Percentiles rank a stretch among this genome's conserved stretches.
Evolutionary conservation across 2,329 filamentous ascomycete genomes (phyloP).

Genomic region (Chaetomiaceae sp.): DNA sequence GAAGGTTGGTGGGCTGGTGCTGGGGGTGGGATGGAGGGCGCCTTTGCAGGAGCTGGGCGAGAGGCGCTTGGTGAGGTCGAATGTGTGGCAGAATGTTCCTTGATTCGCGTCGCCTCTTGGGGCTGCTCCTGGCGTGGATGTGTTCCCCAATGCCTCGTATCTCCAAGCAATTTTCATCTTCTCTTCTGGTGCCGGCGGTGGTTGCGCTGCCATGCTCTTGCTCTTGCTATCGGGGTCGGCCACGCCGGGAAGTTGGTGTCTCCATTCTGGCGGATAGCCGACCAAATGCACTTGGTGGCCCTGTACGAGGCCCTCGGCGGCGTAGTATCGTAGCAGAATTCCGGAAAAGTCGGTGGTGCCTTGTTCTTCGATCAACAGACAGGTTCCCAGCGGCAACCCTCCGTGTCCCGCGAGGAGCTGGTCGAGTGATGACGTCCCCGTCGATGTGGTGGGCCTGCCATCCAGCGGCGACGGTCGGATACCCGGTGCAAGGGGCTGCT

Average conservation of each 20-base stretch:
- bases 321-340: slow-evolving; percentile 79
- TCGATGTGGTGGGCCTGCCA: slow-evolving; percentile 83
- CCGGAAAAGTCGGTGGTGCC: slow-evolving; percentile 94
- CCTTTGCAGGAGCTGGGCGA: slow-evolving; percentile 45
- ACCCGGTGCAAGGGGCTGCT: slow-evolving; percentile 40
- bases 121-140: slow-evolving; percentile 23
- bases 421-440: slow-evolving; percentile 82
- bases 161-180: slow-evolving; percentile 99
- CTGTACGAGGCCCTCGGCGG: slow-evolving; percentile 87
- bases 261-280: slow-evolving; percentile 75
- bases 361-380: slow-evolving; percentile 76
- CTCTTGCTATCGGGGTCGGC: slow-evolving; percentile 40
- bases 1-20: slow-evolving; percentile 39
- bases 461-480: slow-evolving; percentile 84
- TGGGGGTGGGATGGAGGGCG: slow-evolving; percentile 46
- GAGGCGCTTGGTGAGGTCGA: slow-evolving; percentile 65
- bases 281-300: slow-evolving; percentile 85
- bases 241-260: slow-evolving; percentile 74
- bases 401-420: slow-evolving; percentile 79
- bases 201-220: slow-evolving; percentile 37
- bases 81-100: slow-evolving; percentile 62
- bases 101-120: slow-evolving; percentile 21
- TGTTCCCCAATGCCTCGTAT: slow-evolving; percentile 74
- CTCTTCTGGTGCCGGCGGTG: slow-evolving; percentile 47
- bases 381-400: slow-evolving; percentile 76